Evolutionary conservation across 352 stramenopile species (phyloP), one percentile per base, ranked within the genome.

Genomic region (Phytophthora melonis): DNA sequence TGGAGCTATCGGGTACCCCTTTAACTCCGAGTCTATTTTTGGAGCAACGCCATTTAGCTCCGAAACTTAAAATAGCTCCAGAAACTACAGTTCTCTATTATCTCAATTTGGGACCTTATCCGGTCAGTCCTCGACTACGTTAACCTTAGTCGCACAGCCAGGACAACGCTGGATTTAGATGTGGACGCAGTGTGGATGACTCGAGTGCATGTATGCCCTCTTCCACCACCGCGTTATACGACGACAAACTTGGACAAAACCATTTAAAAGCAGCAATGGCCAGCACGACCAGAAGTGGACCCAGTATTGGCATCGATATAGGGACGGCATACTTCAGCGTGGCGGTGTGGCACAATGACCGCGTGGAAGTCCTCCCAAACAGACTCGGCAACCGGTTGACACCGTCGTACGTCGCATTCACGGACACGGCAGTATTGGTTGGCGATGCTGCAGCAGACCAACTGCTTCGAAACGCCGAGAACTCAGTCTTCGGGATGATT

Each of bases 401-500:
- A 6, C 19, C 47, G 18, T 54, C 47, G 19, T 54, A 54, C 16
- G 19, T 54, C 19, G 47, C n/a, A 16, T 54, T 54, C 47, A 54
- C 47, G 3, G 47, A 54, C n/a, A 30, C 47, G 47, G 9, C 27
- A 7, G 19, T 54, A 9, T 9, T 54, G 3, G 47, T 27, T 7
- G 47, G 47, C 4, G 47, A 54, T 27, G 47, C 47, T 3, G 47
- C 47, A 16, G 47, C 47, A 30, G 19, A 30, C 19, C 47, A 54
- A 54, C 16, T 18, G n/a, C 19, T 30, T 54, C n/a, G 19, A n/a
- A 54, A 54, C 19, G n/a, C 10, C 3, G 14, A 54, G 7, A 66
- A 66, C 30, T 50, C 36, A n/a, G 52, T 63, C 18, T 62, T 68
- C 18, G 36, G 59, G 7, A 49, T 50, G 10, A 49, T 11, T 6